These are phyloP conservation scores for Dryadomyces sulphureus DNA, from an alignment of 2,329 filamentous ascomycete species.

Conservation along the genomic window DNA sequence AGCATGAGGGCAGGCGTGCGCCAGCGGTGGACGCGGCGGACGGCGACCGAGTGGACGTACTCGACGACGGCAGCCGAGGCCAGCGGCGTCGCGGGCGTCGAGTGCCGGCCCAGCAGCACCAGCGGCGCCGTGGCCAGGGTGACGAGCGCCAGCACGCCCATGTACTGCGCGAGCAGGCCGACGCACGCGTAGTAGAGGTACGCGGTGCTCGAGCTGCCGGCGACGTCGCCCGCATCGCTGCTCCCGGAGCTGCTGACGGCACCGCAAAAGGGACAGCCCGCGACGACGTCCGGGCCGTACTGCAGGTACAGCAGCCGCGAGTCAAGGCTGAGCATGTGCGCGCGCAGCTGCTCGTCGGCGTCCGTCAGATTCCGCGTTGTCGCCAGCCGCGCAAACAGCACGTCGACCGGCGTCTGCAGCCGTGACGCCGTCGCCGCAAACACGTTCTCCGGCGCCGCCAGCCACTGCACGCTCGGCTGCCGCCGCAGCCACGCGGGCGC, in stretches of 20 bases:
- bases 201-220: conserved; percentile 40
- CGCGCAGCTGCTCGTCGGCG: conserved; percentile 49
- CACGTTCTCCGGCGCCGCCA: conserved; percentile 49
- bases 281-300: conserved; percentile 61
- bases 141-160: conserved; percentile 59
- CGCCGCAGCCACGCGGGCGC: not conserved
- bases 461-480: not conserved
- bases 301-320: conserved; percentile 70
- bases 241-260: conserved; percentile 1
- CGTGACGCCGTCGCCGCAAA: conserved; percentile 66
- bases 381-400: conserved; percentile 65
- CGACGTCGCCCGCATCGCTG: conserved; percentile 28
- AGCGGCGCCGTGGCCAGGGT: conserved; percentile 56
- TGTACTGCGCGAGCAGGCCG: conserved; percentile 57
- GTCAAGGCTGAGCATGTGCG: conserved; percentile 54
- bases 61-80: no score
- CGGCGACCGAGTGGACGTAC: not conserved
- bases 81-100: conserved; percentile 42
- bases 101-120: conserved; percentile 40
- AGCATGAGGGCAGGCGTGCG: conserved; percentile 53
- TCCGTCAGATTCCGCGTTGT: conserved; percentile 37
- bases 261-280: conserved; percentile 68
- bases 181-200: conserved; percentile 77
- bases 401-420: conserved; percentile 70
- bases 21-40: conserved; percentile 30